Percentiles rank a stretch among this genome's conserved stretches.
Evolutionary conservation across 495 filamentous ascomycete species (phyloP).

Genomic region (Pseudoneurospora amorphoporcata): DNA sequence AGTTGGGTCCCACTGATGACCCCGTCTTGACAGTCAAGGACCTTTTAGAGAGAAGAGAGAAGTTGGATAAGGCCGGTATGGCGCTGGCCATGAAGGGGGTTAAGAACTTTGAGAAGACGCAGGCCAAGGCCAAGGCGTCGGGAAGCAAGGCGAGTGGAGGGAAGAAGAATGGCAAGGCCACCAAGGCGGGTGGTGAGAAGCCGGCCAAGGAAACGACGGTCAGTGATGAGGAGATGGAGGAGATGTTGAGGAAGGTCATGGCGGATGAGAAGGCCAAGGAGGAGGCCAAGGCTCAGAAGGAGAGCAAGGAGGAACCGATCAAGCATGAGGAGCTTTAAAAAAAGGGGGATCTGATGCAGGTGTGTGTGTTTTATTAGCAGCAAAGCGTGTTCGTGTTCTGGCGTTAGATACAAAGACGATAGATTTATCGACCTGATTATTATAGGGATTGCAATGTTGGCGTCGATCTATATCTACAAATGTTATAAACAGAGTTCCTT

Average conservation of each 20-base stretch:
- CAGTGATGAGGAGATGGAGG: slow-evolving; percentile 35
- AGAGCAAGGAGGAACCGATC: slow-evolving; percentile 16
- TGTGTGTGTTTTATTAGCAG: neutral
- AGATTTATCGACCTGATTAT: neutral
- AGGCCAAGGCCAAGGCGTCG: slow-evolving; percentile 32
- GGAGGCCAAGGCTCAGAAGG: slow-evolving; percentile 18
- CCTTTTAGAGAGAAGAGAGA: slow-evolving; percentile 46
- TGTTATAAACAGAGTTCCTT: neutral
- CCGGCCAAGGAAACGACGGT: slow-evolving; percentile 30
- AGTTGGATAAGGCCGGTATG: slow-evolving; percentile 54
- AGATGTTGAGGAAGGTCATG: slow-evolving; percentile 37
- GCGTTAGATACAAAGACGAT: neutral
- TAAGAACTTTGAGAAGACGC: slow-evolving; percentile 40
- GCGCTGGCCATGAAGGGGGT: slow-evolving; percentile 66
- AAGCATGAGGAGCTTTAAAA: slow-evolving; percentile 43
- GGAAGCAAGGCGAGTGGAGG: slow-evolving; percentile 24
- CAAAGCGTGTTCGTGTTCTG: neutral
- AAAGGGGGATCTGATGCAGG: neutral
- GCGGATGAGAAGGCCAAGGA: slow-evolving; percentile 14
- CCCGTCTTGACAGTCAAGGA: slow-evolving; percentile 61
- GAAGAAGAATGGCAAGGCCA: slow-evolving; percentile 25
- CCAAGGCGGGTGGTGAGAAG: slow-evolving; percentile 17
- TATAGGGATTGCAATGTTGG: neutral
- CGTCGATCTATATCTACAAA: neutral
- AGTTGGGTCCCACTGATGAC: slow-evolving; percentile 56